Evolutionary conservation across 352 stramenopile species (phyloP).

Genomic region (Globisporangium acanthophoron): DNA sequence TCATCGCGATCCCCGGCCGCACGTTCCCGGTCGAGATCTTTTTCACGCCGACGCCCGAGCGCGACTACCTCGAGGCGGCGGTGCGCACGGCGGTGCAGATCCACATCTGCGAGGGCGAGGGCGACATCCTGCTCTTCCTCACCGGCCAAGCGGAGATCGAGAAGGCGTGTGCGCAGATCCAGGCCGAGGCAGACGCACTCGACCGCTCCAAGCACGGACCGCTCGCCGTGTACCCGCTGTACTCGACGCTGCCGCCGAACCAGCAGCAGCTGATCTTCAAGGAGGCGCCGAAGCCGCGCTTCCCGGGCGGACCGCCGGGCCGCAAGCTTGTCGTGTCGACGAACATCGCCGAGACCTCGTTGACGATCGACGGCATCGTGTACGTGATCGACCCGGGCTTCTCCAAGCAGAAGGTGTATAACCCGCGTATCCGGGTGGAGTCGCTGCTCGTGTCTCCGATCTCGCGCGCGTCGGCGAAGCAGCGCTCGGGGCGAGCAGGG

Average conservation of each 20-base stretch:
- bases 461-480: slow-evolving; percentile 92
- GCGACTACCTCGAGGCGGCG: slow-evolving; percentile 97
- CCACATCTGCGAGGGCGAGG: slow-evolving; percentile 95
- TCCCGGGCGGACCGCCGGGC: slow-evolving; percentile 80
- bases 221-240: slow-evolving; percentile 95
- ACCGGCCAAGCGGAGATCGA: slow-evolving; percentile 99
- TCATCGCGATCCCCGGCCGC: slow-evolving; percentile 93
- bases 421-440: slow-evolving; percentile 97
- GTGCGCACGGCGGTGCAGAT: slow-evolving; percentile 91
- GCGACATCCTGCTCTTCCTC: slow-evolving; percentile 99
- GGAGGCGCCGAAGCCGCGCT: slow-evolving; percentile 90
- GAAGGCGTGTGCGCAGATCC: slow-evolving; percentile 91
- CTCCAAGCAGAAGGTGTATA: slow-evolving; percentile 99
- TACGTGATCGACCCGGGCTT: slow-evolving; percentile 99
- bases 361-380: slow-evolving; percentile 99
- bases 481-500: slow-evolving; percentile 91
- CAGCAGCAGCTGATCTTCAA: slow-evolving; percentile 99
- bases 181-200: slow-evolving; percentile 75
- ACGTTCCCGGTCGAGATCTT: slow-evolving; percentile 98
- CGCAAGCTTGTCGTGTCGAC: slow-evolving; percentile 97
- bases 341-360: slow-evolving; percentile 99
- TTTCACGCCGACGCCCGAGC: slow-evolving; percentile 95
- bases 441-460: slow-evolving; percentile 98
- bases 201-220: slow-evolving; percentile 93
- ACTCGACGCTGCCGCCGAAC: slow-evolving; percentile 97